Evolutionary conservation across 2,329 filamentous ascomycete genomes (phyloP).

Genomic region (Apiospora malaysiana): DNA sequence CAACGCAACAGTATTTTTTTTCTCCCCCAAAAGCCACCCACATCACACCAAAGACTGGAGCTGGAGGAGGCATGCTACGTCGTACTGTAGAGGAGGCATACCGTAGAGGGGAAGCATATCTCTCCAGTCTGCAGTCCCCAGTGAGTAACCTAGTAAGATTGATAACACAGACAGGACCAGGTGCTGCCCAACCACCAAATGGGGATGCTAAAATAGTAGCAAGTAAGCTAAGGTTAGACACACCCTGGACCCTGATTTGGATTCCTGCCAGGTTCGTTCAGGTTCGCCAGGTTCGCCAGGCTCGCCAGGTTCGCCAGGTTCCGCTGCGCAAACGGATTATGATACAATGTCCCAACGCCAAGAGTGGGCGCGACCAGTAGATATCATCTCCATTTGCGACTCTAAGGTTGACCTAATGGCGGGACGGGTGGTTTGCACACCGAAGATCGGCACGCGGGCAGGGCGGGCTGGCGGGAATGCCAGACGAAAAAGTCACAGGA

Average conservation of each 20-base stretch:
- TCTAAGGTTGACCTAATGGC: conserved; percentile 1
- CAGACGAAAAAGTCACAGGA: neutral
- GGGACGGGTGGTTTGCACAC: conserved; percentile 4
- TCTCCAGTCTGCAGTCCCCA: neutral
- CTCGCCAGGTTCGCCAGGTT: neutral
- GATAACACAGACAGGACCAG: neutral
- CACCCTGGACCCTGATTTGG: neutral
- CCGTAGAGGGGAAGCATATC: neutral
- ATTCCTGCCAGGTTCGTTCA: conserved; percentile 1
- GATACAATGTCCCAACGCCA: conserved; percentile 6
- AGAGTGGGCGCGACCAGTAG: conserved; percentile 7
- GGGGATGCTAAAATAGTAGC: neutral
- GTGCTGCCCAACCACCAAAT: neutral
- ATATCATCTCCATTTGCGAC: neutral
- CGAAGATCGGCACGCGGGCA: conserved; percentile 2
- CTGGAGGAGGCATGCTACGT: too few relatives aligned
- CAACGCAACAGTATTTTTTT: neutral
- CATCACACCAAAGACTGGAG: neutral
- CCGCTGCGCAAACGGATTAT: neutral
- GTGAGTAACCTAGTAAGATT: neutral
- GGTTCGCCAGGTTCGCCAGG: neutral
- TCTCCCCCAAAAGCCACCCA: neutral
- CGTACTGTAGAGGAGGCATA: too few relatives aligned
- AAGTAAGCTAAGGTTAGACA: too few relatives aligned
- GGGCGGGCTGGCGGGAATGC: neutral